phyloP scores from a whole-genome alignment of 768 basidiomycete genomes.

The Agrocybe chaxingu region DNA sequence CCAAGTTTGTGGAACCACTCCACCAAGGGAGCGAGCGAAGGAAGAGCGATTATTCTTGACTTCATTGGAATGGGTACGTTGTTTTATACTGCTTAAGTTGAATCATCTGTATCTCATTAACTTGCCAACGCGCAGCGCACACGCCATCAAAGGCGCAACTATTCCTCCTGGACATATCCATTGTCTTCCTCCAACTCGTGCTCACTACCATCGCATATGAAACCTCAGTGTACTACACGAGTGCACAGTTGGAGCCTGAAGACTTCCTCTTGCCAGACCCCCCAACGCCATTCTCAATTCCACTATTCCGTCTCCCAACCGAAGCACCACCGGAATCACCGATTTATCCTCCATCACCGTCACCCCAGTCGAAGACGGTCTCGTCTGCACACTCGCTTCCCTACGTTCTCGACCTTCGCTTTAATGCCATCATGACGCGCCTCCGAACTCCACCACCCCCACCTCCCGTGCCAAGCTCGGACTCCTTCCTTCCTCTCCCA shows the following conservation, averaged over 20 bases:
- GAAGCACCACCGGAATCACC: constrained; percentile 9
- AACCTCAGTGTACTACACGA: constrained; percentile 39
- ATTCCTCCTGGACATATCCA: constrained; percentile 63
- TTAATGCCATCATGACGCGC: constrained; percentile 50
- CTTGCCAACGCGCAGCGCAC: constrained; percentile 34
- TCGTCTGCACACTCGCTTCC: constrained; percentile 24
- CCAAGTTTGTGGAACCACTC: constrained; percentile 63
- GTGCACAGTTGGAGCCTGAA: constrained; percentile 31
- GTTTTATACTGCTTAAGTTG: not conserved
- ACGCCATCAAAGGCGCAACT: constrained; percentile 65
- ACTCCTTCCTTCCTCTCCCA: constrained; percentile 50
- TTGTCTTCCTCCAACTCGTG: constrained; percentile 62
- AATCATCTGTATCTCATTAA: not conserved
- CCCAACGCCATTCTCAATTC: constrained; percentile 17
- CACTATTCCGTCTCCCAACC: constrained; percentile 14
- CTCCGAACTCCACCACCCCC: constrained; percentile 47
- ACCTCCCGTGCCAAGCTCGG: constrained; percentile 21
- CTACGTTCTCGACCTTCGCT: constrained; percentile 63
- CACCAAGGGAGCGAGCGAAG: constrained; percentile 46
- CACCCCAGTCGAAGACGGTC: constrained; percentile 20
- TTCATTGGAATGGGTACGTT: constrained; percentile 75
- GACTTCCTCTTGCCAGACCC: constrained; percentile 34
- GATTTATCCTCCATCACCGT: constrained; percentile 7
- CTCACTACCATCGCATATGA: constrained; percentile 72
- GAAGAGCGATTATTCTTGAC: constrained; percentile 68